Percentiles rank a stretch among this genome's conserved stretches.
These are phyloP conservation scores for Hirsutella minnesotensis DNA, from an alignment of 2,329 filamentous ascomycete species.

Conservation along the genomic window DNA sequence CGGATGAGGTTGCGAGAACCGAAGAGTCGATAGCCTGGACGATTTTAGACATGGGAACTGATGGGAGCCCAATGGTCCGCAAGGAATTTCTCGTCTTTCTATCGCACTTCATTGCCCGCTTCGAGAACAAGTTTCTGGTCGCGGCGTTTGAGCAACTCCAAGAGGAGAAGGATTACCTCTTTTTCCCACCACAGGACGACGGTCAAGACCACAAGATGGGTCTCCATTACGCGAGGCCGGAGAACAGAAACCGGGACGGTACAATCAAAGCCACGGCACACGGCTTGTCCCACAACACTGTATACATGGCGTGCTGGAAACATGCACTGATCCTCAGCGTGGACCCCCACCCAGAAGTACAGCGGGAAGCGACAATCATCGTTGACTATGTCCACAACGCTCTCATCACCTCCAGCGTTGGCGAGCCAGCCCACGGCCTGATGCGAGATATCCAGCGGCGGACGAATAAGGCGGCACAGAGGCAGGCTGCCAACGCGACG, in stretches of 20 bases:
- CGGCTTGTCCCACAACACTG: conserved; percentile 69
- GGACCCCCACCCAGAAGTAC: conserved; percentile 88
- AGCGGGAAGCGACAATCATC: conserved; percentile 71
- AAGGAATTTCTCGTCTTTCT: conserved; percentile 91
- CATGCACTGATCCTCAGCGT: conserved; percentile 82
- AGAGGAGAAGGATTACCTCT: conserved; percentile 65
- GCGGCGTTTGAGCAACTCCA: conserved; percentile 82
- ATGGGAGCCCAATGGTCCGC: conserved; percentile 87
- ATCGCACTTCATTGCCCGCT: conserved; percentile 80
- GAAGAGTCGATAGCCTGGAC: conserved; percentile 87
- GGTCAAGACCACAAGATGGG: conserved; percentile 49
- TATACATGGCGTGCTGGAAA: conserved; percentile 91
- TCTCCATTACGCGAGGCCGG: conserved; percentile 46
- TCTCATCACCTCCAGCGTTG: conserved; percentile 66
- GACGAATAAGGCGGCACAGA: conserved; percentile 33
- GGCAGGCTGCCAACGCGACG: conserved; percentile 25
- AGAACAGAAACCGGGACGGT: conserved; percentile 44
- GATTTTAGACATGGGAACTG: conserved; percentile 80
- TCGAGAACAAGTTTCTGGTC: conserved; percentile 85
- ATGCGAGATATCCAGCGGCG: conserved; percentile 60
- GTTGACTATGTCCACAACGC: conserved; percentile 75
- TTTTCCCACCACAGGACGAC: conserved; percentile 42
- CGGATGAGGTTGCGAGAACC: conserved; percentile 78
- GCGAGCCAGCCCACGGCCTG: conserved; percentile 54
- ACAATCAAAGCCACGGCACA: conserved; percentile 44